These are phyloP conservation scores for Petunia secreta DNA, from an alignment of 257 asterid species.

Conservation along the genomic window DNA sequence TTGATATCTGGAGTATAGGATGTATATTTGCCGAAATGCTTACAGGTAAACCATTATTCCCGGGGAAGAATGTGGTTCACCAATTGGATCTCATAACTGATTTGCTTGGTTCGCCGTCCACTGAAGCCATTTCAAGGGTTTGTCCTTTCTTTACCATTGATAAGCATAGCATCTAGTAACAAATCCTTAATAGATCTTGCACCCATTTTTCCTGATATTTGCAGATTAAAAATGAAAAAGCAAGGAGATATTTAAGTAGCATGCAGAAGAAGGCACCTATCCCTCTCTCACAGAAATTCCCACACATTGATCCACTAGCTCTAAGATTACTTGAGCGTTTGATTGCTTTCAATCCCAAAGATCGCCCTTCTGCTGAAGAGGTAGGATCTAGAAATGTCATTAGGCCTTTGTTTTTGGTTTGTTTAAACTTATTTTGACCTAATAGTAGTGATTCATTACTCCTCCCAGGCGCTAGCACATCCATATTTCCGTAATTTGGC, in stretches of 20 bases:
- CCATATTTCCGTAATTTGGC: conserved; percentile 83
- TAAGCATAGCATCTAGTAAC: background rate
- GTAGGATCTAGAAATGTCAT: conserved; percentile 34
- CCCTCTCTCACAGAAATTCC: conserved; percentile 72
- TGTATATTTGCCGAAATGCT: conserved; percentile 94
- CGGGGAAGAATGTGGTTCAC: conserved; percentile 88
- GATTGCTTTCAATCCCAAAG: conserved; percentile 92
- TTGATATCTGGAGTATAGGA: conserved; percentile 97
- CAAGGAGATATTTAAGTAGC: conserved; percentile 83
- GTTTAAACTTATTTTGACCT: conserved; percentile 4
- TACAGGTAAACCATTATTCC: conserved; percentile 82
- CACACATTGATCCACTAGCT: conserved; percentile 82
- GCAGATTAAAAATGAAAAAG: conserved; percentile 95
- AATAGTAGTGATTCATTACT: conserved; percentile 31
- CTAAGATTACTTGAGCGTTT: conserved; percentile 79
- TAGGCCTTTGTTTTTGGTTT: background rate
- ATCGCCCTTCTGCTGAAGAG: conserved; percentile 92
- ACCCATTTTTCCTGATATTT: conserved; percentile 28
- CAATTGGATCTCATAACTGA: conserved; percentile 95
- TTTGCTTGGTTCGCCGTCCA: conserved; percentile 84
- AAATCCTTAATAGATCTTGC: conserved; percentile 7
- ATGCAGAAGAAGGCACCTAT: conserved; percentile 76
- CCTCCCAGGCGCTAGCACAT: conserved; percentile 76
- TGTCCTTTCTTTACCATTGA: conserved; percentile 36
- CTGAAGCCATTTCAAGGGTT: conserved; percentile 86